Percentiles rank a stretch among this genome's conserved stretches.
phyloP scores from a whole-genome alignment of 2,329 filamentous ascomycete species.

The Furcasterigmium sp. region DNA sequence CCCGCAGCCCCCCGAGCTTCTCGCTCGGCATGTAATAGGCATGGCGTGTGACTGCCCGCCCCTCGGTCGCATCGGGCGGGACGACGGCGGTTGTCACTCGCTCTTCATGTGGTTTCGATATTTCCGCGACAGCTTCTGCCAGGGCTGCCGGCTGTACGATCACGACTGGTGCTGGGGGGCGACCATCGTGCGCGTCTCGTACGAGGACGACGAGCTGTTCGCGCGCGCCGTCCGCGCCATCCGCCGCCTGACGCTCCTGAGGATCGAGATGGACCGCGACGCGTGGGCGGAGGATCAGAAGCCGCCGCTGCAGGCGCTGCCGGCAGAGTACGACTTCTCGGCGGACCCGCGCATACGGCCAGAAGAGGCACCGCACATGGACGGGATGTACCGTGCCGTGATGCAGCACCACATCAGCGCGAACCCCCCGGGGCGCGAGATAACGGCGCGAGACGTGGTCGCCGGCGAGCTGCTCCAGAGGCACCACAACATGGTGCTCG shows the following conservation, averaged over 20 bases:
- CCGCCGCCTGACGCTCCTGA: background rate
- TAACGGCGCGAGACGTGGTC: background rate
- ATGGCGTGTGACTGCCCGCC: no score
- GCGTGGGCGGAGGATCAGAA: background rate
- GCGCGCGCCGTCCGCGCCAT: constrained; percentile 3
- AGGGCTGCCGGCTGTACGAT: constrained; percentile 4
- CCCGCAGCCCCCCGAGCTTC: no score
- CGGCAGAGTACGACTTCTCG: background rate
- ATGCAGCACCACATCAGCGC: background rate
- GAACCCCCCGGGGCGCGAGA: background rate
- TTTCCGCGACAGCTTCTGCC: background rate
- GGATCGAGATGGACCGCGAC: background rate
- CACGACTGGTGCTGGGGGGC: constrained; percentile 5
- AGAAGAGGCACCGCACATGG: background rate
- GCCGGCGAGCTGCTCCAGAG: background rate
- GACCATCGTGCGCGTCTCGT: constrained; percentile 5
- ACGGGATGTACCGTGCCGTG: background rate
- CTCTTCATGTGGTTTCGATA: no score
- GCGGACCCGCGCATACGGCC: background rate
- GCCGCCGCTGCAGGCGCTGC: background rate
- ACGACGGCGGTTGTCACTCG: no score
- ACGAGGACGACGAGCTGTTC: constrained; percentile 6
- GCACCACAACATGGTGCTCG: background rate
- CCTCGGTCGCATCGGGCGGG: no score
- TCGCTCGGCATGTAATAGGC: no score